phyloP scores from a whole-genome alignment of 345 rosid genomes.

The Dipteronia sinensis region DNA sequence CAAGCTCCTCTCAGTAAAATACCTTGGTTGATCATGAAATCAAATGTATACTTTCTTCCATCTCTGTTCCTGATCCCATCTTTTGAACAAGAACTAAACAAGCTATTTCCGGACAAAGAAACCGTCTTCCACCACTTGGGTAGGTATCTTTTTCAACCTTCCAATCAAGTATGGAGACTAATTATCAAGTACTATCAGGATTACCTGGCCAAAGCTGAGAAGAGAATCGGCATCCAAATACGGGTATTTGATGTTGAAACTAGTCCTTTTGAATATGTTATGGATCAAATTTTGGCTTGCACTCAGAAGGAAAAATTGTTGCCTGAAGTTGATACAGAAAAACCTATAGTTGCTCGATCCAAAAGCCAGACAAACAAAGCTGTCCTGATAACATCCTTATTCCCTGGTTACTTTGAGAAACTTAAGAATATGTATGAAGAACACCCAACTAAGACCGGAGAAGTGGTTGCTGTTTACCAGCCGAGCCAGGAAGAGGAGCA shows the following conservation, averaged over 20 bases:
- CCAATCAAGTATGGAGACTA: conserved; percentile 16
- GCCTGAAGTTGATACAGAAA: conserved; percentile 12
- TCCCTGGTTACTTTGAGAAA: conserved; percentile 18
- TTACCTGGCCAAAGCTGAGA: conserved; percentile 8
- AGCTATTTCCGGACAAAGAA: conserved; percentile 25
- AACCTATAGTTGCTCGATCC: not conserved
- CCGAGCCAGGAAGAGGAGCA: conserved; percentile 12
- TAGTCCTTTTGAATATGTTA: conserved; percentile 17
- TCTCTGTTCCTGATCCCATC: conserved; percentile 23
- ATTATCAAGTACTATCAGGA: conserved; percentile 11
- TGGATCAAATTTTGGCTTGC: conserved; percentile 18
- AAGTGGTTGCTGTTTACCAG: conserved; percentile 17
- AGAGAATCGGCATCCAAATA: conserved; percentile 18
- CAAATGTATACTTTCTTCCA: conserved; percentile 21
- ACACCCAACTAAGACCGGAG: conserved; percentile 14
- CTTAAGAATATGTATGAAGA: conserved; percentile 2
- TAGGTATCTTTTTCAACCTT: conserved; percentile 22
- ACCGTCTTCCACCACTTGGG: conserved; percentile 26
- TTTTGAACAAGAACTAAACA: conserved; percentile 15
- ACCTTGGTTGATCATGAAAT: conserved; percentile 25
- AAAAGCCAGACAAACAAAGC: conserved; percentile 1
- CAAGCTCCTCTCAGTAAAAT: conserved; percentile 11
- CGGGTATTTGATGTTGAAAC: conserved; percentile 10
- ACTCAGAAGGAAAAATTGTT: conserved; percentile 15
- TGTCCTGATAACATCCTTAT: conserved; percentile 22